Percentiles rank a stretch among this genome's conserved stretches.
These are phyloP conservation scores for Stachybotrys elegans DNA, from an alignment of 2,329 filamentous ascomycete species.

Conservation along the genomic window DNA sequence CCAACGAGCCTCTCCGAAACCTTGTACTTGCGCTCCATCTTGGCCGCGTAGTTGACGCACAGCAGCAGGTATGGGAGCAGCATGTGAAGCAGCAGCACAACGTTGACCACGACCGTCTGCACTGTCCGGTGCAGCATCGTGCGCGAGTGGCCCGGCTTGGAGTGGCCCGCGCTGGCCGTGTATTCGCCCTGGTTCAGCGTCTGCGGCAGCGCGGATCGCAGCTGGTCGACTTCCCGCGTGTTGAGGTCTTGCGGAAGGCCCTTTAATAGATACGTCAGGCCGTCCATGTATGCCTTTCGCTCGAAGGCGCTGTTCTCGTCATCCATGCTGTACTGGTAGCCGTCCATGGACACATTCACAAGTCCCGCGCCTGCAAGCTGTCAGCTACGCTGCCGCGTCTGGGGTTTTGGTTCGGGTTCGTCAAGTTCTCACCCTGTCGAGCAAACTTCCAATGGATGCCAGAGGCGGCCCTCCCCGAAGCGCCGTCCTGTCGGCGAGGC, in stretches of 20 bases:
- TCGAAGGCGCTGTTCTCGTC: conserved; percentile 28
- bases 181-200: conserved; percentile 5
- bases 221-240: conserved; percentile 42
- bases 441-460: conserved; percentile 27
- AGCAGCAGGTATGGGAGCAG: conserved; percentile 56
- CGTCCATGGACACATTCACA: conserved; percentile 20
- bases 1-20: conserved; percentile 70
- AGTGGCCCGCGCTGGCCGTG: conserved; percentile 1
- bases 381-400: no score
- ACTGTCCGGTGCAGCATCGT: conserved; percentile 56
- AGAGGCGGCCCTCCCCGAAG: conserved; percentile 20
- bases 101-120: conserved; percentile 49
- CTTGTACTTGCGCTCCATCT: conserved; percentile 62
- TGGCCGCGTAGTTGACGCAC: conserved; percentile 48
- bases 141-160: conserved; percentile 11
- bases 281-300: conserved; percentile 59
- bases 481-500: conserved; percentile 7
- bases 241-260: conserved; percentile 55
- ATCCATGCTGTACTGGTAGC: conserved; percentile 16
- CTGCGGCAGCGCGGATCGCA: conserved; percentile 19
- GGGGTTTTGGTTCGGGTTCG: neutral
- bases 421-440: conserved; percentile 21
- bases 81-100: conserved; percentile 56
- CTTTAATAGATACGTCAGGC: conserved; percentile 58
- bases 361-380: conserved; percentile 19